A percentile compares a stretch with the other conserved stretches of the same genome.
Evolutionary conservation across 495 filamentous ascomycete genomes (phyloP).

Genomic region (Lasiosphaeria miniovina): DNA sequence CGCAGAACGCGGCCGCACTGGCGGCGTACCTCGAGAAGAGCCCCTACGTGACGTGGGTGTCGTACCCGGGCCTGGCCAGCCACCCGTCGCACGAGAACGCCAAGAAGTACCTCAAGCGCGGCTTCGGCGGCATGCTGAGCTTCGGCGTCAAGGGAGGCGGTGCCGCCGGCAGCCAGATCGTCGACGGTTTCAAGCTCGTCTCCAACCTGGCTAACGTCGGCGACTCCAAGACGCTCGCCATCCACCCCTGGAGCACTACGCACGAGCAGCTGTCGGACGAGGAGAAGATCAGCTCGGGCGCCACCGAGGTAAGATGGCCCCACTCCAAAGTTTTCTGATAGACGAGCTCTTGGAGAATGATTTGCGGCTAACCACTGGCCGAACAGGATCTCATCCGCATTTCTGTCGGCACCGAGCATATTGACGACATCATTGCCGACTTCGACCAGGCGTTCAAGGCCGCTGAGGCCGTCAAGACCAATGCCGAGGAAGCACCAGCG

Average conservation of each 20-base stretch:
- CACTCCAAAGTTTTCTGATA: no score
- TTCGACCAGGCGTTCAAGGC: constrained; percentile 87
- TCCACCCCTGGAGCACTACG: constrained; percentile 95
- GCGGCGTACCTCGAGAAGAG: constrained; percentile 83
- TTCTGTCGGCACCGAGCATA: constrained; percentile 95
- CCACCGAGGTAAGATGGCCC: constrained; percentile 59
- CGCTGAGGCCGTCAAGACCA: constrained; percentile 33
- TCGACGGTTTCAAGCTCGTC: constrained; percentile 92
- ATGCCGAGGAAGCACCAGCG: constrained; percentile 20
- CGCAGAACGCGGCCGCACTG: constrained; percentile 75
- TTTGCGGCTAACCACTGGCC: not conserved
- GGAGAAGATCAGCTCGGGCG: constrained; percentile 77
- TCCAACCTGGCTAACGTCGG: constrained; percentile 83
- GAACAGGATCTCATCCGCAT: constrained; percentile 81
- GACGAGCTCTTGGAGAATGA: no score
- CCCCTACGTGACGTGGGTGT: constrained; percentile 86
- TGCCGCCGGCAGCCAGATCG: constrained; percentile 75
- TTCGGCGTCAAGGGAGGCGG: constrained; percentile 92
- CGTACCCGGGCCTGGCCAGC: constrained; percentile 83
- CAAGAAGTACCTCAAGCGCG: constrained; percentile 85
- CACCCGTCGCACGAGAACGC: constrained; percentile 77
- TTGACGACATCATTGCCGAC: constrained; percentile 96
- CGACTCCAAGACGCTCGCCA: constrained; percentile 87
- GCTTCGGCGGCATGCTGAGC: constrained; percentile 88
- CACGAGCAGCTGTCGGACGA: constrained; percentile 89